These are phyloP conservation scores for Trichomonascus vanleenenianus DNA, from an alignment of 805 yeast genomes.

Conservation along the genomic window DNA sequence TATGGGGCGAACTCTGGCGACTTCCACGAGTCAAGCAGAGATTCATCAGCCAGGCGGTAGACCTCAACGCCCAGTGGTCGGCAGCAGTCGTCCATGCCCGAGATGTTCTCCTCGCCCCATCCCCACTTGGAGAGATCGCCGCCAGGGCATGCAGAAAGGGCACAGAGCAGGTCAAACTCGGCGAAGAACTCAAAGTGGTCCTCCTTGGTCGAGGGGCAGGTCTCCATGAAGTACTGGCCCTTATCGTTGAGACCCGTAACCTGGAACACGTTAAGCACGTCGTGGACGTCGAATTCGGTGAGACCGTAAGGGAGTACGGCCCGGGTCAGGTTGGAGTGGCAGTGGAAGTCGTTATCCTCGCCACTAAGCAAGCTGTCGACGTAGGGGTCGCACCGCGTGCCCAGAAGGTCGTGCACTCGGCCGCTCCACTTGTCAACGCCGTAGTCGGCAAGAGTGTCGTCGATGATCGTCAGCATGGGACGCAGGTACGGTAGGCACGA, in stretches of 20 bases:
- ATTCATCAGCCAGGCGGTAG: slow-evolving; percentile 40
- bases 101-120: slow-evolving; percentile 54
- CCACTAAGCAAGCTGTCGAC: slow-evolving; percentile 58
- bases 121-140: slow-evolving; percentile 64
- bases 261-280: slow-evolving; percentile 62
- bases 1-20: slow-evolving; percentile 42
- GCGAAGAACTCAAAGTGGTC: slow-evolving; percentile 64
- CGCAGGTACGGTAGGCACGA: slow-evolving; percentile 58
- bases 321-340: slow-evolving; percentile 56
- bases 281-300: slow-evolving; percentile 60
- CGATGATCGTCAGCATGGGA: slow-evolving; percentile 57
- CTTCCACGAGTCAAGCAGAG: slow-evolving; percentile 38
- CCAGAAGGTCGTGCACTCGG: slow-evolving; percentile 55
- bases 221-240: slow-evolving; percentile 64
- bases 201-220: slow-evolving; percentile 52
- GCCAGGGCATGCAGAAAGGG: slow-evolving; percentile 63
- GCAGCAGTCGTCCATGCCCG: slow-evolving; percentile 51
- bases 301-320: slow-evolving; percentile 54
- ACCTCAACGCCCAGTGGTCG: slow-evolving; percentile 58
- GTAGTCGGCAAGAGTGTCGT: slow-evolving; percentile 46
- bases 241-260: slow-evolving; percentile 58
- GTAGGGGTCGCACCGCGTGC: slow-evolving; percentile 65
- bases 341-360: slow-evolving; percentile 57
- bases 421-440: slow-evolving; percentile 61
- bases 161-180: slow-evolving; percentile 55